Base-by-base conservation (phyloP, 768 basidiomycete genomes). In the Suillus placidus region DNA sequence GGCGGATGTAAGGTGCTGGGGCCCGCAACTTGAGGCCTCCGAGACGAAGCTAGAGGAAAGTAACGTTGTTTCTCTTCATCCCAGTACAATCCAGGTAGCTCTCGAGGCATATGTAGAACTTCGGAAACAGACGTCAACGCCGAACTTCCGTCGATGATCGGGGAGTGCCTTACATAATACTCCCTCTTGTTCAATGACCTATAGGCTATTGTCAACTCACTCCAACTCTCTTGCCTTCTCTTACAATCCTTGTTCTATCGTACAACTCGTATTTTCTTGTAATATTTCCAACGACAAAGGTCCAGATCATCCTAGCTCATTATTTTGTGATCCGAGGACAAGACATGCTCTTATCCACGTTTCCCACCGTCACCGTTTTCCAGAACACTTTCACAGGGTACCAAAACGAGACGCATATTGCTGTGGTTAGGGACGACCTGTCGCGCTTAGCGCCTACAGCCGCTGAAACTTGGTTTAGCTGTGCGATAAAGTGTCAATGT, bases 11-110 rank as follows among this genome's bases (percentile, higher is more conserved):
- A 45, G 26, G 32, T 60, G 40, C 18, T 58, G 9, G 38, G 7
- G 40, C 45, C 14, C 1, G n/a, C 26, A 40, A 20, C 6, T 12
- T 30, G 55, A 51, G 26, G 20, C 30, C 51, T 18, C 45, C 74
- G 78, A n/a, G 40, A 13, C 2, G 83, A 83, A 30, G 83, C 80
- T 14, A 82, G 40, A 30, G 88, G 85, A 69, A 88, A 89, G 72
- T 89, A 89, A 12, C 88, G 81, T 47, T 85, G 83, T 63, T 73
- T 77, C 40, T 72, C 71, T 65, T 78, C 71, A 70, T 89, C 87
- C 77, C 82, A 89, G 71, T 84, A 85, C 61, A 88, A 75, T 2
- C 88, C 88, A 60, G 87, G 85, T 13, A 88, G 79, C 14, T 83
- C 76, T 64, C 72, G 78, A 61, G 83, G 81, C 84, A 86, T 86